Conservation (phyloP, 169 alveolate species). For the Plasmodium relictum region DNA sequence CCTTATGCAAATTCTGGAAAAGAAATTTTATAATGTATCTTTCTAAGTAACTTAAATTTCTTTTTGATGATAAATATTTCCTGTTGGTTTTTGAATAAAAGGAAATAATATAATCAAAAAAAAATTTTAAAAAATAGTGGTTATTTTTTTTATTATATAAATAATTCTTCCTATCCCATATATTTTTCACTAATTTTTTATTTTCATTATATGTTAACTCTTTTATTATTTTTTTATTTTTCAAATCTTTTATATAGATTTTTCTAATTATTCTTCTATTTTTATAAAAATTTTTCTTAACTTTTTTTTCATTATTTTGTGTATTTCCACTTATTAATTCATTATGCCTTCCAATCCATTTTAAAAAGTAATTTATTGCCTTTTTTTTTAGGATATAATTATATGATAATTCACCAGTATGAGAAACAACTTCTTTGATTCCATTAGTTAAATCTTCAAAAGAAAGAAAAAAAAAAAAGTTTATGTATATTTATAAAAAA, state of each 20-base stretch:
- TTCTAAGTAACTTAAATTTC: conserved; percentile 1
- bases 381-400: conserved; percentile 7
- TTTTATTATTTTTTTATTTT: conserved; percentile 7
- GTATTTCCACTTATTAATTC: conserved; percentile 6
- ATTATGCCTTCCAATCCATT: background rate
- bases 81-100: background rate
- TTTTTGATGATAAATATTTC: conserved; percentile 1
- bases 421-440: background rate
- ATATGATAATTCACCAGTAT: background rate
- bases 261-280: conserved; percentile 11
- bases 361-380: conserved; percentile 6
- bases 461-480: background rate
- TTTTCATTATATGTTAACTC: conserved; percentile 18
- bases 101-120: conserved; percentile 25
- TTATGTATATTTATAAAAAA: too few relatives aligned
- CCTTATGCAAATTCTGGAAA: background rate
- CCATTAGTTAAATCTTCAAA: background rate
- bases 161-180: conserved; percentile 20
- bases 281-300: conserved; percentile 24
- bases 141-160: conserved; percentile 23
- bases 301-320: conserved; percentile 4
- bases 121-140: conserved; percentile 1
- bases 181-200: conserved; percentile 9
- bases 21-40: background rate
- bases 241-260: conserved; percentile 1